phyloP scores from a whole-genome alignment of 1,139 yeast species.

The Nakaseomyces delphensis region DNA sequence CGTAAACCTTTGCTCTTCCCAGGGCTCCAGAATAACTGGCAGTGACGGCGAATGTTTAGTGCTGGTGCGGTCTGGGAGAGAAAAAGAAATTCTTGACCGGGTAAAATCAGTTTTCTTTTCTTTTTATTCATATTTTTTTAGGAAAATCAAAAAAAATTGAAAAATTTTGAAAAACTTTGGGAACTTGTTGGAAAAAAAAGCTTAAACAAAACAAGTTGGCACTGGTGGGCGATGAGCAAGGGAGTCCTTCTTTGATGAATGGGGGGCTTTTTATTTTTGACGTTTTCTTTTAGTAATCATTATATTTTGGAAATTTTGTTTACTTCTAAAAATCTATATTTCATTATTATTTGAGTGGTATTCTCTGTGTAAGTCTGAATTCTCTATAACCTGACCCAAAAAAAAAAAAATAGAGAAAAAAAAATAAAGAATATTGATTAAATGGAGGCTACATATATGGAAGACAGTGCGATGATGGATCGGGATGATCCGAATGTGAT shows the following conservation, averaged over 20 bases:
- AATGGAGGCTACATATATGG: constrained; percentile 5
- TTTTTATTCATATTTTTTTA: background rate
- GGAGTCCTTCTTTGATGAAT: background rate
- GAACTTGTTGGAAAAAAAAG: no score
- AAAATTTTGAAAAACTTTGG: background rate
- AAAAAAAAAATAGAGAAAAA: background rate
- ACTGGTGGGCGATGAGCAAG: constrained; percentile 5
- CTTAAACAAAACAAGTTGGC: background rate
- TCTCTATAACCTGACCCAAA: no score
- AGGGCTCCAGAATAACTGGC: no score
- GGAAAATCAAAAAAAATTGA: background rate
- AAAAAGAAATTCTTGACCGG: background rate
- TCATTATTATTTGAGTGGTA: no score
- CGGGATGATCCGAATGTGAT: constrained; percentile 2
- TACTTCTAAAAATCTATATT: no score
- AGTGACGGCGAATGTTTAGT: no score
- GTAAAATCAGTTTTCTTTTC: background rate
- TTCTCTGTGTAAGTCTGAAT: no score
- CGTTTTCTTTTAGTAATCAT: no score
- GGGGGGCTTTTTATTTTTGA: no score
- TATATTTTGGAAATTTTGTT: no score
- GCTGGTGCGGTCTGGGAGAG: no score
- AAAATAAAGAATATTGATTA: background rate
- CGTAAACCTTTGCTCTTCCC: no score
- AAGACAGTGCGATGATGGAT: background rate